Evolutionary conservation across 1,139 yeast species (phyloP), one percentile per base, ranked within the genome.

Genomic region (Diutina rugosa): DNA sequence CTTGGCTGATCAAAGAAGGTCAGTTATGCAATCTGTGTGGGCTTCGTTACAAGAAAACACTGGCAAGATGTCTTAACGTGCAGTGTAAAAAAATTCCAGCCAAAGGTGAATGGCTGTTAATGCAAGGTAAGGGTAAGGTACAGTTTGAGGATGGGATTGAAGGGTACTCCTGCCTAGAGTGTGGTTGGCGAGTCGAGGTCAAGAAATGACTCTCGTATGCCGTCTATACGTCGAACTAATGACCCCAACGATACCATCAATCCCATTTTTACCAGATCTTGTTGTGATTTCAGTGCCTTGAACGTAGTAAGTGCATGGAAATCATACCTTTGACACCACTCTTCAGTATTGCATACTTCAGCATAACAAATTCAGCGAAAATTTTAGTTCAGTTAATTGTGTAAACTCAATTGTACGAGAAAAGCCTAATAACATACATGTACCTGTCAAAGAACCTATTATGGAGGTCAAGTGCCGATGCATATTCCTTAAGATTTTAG

Each of bases 21-120:
- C 98, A 91, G 71, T 78, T 93, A 64, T 93, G 99, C 74, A 93
- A 93, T 68, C 89, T 97, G 1, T 93, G 99, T 72, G 99, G 99
- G 1, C 76, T 93, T 63, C 78, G 99, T 62, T 93, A 89, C 72
- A 90, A 93, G 70, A 93, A 93, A 72, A 91, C 98, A 1, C 87
- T 89, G 46, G 95, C 96, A 3, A 78, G 97, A 64, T 93, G 99
- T 70, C 75, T 87, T 56, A 87, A 88, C 64, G 70, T 77, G 6
- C 68, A 72, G 28, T 93, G 99, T 72, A 81, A 86, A 61, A 83
- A 93, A 65, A 90, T 93, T 59, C 99, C 99, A 6, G 96, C 97
- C 32, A 90, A 91, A 71, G 95, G 97, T 60, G 98, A 93, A 72
- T 87, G 97, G 90, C 81, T 89, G 18, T 75, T 89, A 45, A 90